Percentiles rank a stretch among this genome's conserved stretches.
These are phyloP conservation scores for Kodamaea derodonti DNA, from an alignment of 1,139 yeast genomes.

Conservation along the genomic window DNA sequence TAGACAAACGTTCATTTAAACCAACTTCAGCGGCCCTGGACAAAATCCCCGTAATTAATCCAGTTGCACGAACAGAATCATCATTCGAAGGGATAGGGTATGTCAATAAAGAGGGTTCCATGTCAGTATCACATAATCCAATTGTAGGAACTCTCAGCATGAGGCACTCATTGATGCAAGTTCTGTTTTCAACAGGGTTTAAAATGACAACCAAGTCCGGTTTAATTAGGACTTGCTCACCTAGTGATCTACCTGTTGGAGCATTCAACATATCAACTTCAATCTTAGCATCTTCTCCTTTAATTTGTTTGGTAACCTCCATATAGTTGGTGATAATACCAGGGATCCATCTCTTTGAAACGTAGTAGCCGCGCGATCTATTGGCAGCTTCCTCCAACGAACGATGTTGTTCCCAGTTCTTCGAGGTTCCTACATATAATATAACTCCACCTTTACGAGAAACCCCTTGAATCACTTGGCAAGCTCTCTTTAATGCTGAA, in stretches of 20 bases:
- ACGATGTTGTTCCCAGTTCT: conserved; percentile 63
- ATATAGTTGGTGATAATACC: conserved; percentile 88
- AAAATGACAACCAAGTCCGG: conserved; percentile 86
- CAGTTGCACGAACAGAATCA: conserved; percentile 81
- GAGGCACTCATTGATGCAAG: conserved; percentile 77
- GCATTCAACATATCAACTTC: conserved; percentile 38
- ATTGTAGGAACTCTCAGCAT: conserved; percentile 85
- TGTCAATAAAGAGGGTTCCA: conserved; percentile 84
- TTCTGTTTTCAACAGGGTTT: conserved; percentile 86
- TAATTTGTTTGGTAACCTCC: conserved; percentile 72
- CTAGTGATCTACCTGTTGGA: conserved; percentile 55
- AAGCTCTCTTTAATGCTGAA: conserved; percentile 70
- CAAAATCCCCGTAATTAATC: conserved; percentile 75
- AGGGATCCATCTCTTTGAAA: conserved; percentile 87
- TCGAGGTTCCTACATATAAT: conserved; percentile 78
- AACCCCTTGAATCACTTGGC: conserved; percentile 74
- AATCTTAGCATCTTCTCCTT: conserved; percentile 49
- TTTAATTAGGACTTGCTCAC: conserved; percentile 52
- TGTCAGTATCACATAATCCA: conserved; percentile 90
- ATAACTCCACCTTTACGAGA: conserved; percentile 82
- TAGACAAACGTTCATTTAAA: conserved; percentile 42
- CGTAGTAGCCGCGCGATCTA: conserved; percentile 75
- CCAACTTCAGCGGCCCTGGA: conserved; percentile 86
- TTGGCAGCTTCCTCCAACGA: conserved; percentile 77
- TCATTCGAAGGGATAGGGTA: conserved; percentile 97